phyloP scores from a whole-genome alignment of 495 filamentous ascomycete genomes.

The Penicillium pulvis region DNA sequence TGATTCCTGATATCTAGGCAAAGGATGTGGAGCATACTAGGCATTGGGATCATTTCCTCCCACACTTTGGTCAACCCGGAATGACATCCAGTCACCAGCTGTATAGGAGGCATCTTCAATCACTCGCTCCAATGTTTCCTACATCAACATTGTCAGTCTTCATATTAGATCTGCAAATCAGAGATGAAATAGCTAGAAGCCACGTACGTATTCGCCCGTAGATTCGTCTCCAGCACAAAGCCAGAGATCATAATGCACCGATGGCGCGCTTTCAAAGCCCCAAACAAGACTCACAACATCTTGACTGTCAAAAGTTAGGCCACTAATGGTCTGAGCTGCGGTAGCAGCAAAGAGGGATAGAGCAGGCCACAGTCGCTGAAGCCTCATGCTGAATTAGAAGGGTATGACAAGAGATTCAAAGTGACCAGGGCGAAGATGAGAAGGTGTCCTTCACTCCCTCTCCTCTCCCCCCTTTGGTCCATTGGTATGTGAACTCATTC shows the following conservation, averaged over 20 bases:
- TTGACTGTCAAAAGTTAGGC: conserved; percentile 52
- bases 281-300: conserved; percentile 44
- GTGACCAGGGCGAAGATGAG: conserved; percentile 3
- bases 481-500: conserved; percentile 26
- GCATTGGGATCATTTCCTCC: conserved; percentile 58
- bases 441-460: not conserved
- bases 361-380: conserved; percentile 37
- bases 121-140: conserved; percentile 49
- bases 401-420: conserved; percentile 9
- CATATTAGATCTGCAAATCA: not conserved
- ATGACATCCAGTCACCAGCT: conserved; percentile 53
- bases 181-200: not conserved
- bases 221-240: conserved; percentile 66
- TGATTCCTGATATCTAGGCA: not conserved
- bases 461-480: conserved; percentile 9
- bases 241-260: conserved; percentile 60
- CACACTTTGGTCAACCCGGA: conserved; percentile 47
- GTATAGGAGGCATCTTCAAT: conserved; percentile 45
- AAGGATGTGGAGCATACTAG: conserved; percentile 52
- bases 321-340: conserved; percentile 57
- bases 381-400: conserved; percentile 34
- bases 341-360: conserved; percentile 46
- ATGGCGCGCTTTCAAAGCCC: conserved; percentile 33
- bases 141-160: conserved; percentile 1
- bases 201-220: conserved; percentile 40